phyloP scores from a whole-genome alignment of 441 rosid species.

The Adansonia rubrostipa region DNA sequence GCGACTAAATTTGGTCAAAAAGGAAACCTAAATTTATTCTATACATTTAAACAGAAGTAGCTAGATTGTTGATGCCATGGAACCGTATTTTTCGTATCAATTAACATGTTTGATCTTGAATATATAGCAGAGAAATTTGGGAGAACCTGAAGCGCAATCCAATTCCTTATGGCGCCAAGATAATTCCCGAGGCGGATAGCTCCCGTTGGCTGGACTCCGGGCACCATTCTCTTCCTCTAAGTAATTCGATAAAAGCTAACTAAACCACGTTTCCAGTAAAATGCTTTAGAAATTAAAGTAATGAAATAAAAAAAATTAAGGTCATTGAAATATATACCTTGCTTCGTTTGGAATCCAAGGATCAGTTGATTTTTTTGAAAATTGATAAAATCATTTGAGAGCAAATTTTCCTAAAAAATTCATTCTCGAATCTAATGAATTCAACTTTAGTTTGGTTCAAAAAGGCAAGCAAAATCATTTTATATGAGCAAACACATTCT shows the following conservation, averaged over 20 bases:
- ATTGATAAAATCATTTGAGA: not conserved
- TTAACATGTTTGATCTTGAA: not conserved
- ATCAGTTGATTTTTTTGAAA: not conserved
- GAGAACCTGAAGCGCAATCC: constrained; percentile 81
- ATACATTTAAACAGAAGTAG: constrained; percentile 5
- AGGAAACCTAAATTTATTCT: not conserved
- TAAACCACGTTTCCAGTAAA: not conserved
- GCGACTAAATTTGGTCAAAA: not conserved
- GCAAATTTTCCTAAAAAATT: not conserved
- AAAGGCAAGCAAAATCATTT: not conserved
- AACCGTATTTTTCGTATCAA: not conserved
- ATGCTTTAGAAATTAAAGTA: not conserved
- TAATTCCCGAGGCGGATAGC: constrained; percentile 88
- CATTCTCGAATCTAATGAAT: not conserved
- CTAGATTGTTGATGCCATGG: not conserved
- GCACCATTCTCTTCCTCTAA: constrained; percentile 76
- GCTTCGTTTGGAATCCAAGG: not conserved
- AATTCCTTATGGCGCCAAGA: constrained; percentile 89
- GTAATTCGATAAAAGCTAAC: not conserved
- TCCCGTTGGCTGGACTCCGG: constrained; percentile 95
- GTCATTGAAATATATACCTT: not conserved
- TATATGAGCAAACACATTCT: not conserved
- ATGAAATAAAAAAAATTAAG: not conserved
- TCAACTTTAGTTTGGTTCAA: not conserved
- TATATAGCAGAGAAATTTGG: not conserved